Evolutionary conservation across 176 grass and related monocot species (phyloP), one percentile per base, ranked within the genome.

Genomic region (Zizania latifolia): DNA sequence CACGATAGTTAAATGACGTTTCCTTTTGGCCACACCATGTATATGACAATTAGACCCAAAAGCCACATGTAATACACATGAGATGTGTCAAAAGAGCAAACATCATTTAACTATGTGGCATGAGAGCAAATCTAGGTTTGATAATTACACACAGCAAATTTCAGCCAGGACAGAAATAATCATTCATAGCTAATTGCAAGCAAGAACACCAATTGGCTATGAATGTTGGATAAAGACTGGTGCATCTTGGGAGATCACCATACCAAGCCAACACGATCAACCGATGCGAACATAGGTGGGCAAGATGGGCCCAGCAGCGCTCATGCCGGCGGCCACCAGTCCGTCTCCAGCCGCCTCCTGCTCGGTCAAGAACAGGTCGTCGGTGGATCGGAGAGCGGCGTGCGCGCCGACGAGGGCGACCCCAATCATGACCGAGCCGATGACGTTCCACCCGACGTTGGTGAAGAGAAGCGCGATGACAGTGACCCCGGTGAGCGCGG

Each of bases 301-400:
- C 61, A 86, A 65, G 24, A 75, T 78, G 22, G 76, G 86, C 2
- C 68, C 83, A 0, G 66, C 75, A 16, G 84, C 76, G 15, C 7
- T 65, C 26, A 86, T 64, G 29, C 70, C 78, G 2, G 74, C 76
- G 14, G 82, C 87, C 5, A 99, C 17, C 38, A 98, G 39, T 4
- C 94, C 94, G 30, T 86, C 69, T 11, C 91, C 78, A 0, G 84
- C 75, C 0, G 94, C 94, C 82, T 99, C 91, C 60, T 92, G 77
- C 81, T 99, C 95, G 6, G 78, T 90, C 26, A 99, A 37, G 64
- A 94, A 99, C 13, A 99, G 76, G 82, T 99, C 95, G 39, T 94
- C 95, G 5, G 91, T 99, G 29, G 77, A 68, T 30, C 95, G 62
- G 21, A 99, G 84, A 3, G 87, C 69, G 30, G 86, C 95, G 19